These are phyloP conservation scores for Medicago truncatula DNA, from an alignment of 306 rosid genomes.

Conservation along the genomic window DNA sequence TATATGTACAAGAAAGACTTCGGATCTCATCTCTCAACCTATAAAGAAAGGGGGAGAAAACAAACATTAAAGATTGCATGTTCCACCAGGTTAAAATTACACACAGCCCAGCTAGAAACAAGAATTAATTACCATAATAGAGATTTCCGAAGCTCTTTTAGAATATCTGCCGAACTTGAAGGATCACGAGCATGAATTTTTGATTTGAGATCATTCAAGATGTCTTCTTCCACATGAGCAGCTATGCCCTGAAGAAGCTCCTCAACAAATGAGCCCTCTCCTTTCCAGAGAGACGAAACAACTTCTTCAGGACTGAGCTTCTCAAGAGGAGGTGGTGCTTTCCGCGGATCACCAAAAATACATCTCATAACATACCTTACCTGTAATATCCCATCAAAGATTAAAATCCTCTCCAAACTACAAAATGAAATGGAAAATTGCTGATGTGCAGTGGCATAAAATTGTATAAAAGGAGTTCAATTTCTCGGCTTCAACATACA, in stretches of 20 bases:
- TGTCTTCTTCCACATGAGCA: constrained; percentile 70
- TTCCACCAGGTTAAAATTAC: constrained; percentile 31
- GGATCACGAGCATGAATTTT: constrained; percentile 79
- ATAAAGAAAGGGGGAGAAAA: constrained; percentile 24
- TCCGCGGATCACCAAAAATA: constrained; percentile 86
- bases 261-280: constrained; percentile 91
- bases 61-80: constrained; percentile 18
- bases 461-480: constrained; percentile 19
- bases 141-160: constrained; percentile 75
- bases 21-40: constrained; percentile 99
- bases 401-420: constrained; percentile 38
- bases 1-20: constrained; percentile 88
- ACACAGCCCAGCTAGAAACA: constrained; percentile 3
- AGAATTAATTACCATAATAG: constrained; percentile 67
- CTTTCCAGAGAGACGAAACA: constrained; percentile 86
- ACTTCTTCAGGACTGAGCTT: constrained; percentile 82
- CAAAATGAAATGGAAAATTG: constrained; percentile 37
- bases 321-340: constrained; percentile 95
- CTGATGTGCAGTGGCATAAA: constrained; percentile 14
- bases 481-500: background rate
- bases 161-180: constrained; percentile 64
- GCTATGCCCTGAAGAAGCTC: constrained; percentile 83
- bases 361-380: constrained; percentile 97
- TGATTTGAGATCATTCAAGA: constrained; percentile 68
- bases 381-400: constrained; percentile 50